Percentiles rank a stretch among this genome's conserved stretches.
Conservation (phyloP, 2,329 filamentous ascomycete species). For the Aureobasidium sp. region DNA sequence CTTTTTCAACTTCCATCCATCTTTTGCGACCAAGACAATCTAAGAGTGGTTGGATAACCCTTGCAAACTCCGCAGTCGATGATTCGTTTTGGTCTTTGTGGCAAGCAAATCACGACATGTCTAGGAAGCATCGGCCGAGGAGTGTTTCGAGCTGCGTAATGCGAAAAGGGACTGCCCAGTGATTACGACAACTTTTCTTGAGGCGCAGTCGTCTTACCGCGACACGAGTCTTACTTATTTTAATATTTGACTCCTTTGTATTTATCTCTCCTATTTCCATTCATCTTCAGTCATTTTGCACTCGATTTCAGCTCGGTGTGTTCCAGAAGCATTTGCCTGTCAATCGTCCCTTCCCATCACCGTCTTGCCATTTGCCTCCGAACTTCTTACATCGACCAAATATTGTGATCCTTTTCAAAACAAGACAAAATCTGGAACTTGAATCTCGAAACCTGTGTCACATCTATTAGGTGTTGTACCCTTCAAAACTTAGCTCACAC, state of each 20-base stretch:
- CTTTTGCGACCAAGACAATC: constrained; percentile 7
- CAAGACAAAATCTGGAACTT: background rate
- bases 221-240: constrained; percentile 6
- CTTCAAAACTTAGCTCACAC: too few species aligned
- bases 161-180: background rate
- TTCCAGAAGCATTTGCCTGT: background rate
- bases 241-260: background rate
- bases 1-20: background rate
- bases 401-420: background rate
- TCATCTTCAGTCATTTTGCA: background rate
- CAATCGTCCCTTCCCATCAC: background rate
- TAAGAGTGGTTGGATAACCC: background rate
- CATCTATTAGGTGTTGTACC: background rate
- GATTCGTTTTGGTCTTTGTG: background rate
- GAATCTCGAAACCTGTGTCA: background rate
- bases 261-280: background rate
- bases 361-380: background rate
- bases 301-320: background rate
- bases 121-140: constrained; percentile 5
- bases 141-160: constrained; percentile 7
- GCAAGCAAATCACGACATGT: background rate
- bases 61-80: background rate
- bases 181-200: constrained; percentile 8
- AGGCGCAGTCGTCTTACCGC: constrained; percentile 7
- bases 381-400: background rate